phyloP scores from a whole-genome alignment of 169 alveolate species.

The Miamiensis avidus region DNA sequence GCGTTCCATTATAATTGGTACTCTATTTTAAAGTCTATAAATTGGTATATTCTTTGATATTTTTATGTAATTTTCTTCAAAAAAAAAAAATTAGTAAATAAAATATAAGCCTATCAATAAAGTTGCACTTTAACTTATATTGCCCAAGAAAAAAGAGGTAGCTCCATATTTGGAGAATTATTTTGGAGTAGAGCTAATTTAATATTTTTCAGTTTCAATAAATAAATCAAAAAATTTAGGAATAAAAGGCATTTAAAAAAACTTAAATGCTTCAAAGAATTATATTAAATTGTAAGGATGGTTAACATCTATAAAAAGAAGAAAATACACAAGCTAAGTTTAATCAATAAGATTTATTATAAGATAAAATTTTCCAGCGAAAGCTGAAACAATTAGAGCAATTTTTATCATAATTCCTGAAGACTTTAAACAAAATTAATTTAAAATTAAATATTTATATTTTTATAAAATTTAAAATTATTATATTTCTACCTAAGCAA shows the following conservation, averaged over 20 bases:
- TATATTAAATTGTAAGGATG: conserved; percentile 2
- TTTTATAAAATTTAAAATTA: too few relatives aligned
- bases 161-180: not conserved
- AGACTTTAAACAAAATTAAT: too few relatives aligned
- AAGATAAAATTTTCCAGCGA: conserved; percentile 14
- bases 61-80: not conserved
- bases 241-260: conserved; percentile 13
- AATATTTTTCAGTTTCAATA: not conserved
- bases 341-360: not conserved
- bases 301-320: not conserved
- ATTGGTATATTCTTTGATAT: too few relatives aligned
- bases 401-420: too few relatives aligned
- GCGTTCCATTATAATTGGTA: too few relatives aligned
- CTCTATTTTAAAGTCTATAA: too few relatives aligned
- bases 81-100: not conserved
- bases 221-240: not conserved
- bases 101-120: not conserved
- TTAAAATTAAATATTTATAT: too few relatives aligned
- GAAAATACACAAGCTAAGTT: not conserved
- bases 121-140: conserved; percentile 1
- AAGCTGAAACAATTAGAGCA: too few relatives aligned
- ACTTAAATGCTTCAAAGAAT: conserved; percentile 2
- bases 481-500: too few relatives aligned
- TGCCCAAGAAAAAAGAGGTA: not conserved
- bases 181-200: not conserved